Base-by-base conservation (phyloP, 768 basidiomycete genomes). In the Mycena sanguinolenta region DNA sequence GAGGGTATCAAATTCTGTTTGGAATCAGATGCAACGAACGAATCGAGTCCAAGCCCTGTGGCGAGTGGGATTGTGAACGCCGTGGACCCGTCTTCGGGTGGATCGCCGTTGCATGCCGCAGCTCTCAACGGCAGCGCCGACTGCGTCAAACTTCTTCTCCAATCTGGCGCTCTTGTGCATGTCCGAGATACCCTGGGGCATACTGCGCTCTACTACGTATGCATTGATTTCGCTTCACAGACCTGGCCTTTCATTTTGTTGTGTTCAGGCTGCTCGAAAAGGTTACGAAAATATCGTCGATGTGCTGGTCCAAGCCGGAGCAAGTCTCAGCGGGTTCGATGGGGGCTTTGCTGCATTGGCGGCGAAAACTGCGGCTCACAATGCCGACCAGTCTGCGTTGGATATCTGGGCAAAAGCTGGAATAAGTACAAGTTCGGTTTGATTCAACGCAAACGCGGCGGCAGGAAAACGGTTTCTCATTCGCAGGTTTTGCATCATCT, bases 91-190 rank as follows among this genome's bases (percentile, higher is more conserved):
- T 87, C 91, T 6, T 92, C 91, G 23, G 92, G 92, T 8, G 86
- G 91, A 59, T 90, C 93, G 13, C 92, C 95, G 13, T 80, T 97
- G 52, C 95, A 97, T 71, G 88, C 91, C 19, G 94, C 95, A 2
- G 89, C 93, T 32, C 77, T 96, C 38, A 90, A 91, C 62, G 93
- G 94, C 2, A 86, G 87, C 69, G 69, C 74, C 10, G 80, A 79
- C 27, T 82, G 82, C 53, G 84, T 84, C 12, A 77, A 81, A 42
- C 75, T 87, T 36, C 81, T 96, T 42, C 84, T 96, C 23, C 84
- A 88, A 69, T 88, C 89, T 0, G 95, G 95, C 6, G 94, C 95
- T 1, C 82, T 95, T 17, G 95, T 96, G 25, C 95, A 97, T 78
- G 82, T 93, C 12, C 86, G 95, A 64, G 95, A 97, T 77, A 77